Evolutionary conservation across 495 filamentous ascomycete genomes (phyloP).

Genomic region (Daldinia childiae): DNA sequence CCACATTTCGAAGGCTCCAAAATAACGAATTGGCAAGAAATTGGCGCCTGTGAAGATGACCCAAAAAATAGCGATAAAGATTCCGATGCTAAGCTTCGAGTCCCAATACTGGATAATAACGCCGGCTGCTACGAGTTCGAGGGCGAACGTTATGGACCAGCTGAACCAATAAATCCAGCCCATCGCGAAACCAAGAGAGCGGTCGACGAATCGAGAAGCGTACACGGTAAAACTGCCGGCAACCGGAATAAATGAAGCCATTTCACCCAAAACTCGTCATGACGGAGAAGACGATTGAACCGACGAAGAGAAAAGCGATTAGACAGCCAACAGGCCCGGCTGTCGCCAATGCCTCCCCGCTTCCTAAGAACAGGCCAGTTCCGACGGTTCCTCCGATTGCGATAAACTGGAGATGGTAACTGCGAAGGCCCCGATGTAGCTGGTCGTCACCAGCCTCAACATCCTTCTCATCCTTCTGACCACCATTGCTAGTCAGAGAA

Average conservation of each 20-base stretch:
- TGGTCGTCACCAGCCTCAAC: constrained; percentile 39
- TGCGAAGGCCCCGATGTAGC: constrained; percentile 48
- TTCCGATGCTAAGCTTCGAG: constrained; percentile 61
- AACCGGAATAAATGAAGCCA: constrained; percentile 78
- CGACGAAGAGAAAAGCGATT: constrained; percentile 75
- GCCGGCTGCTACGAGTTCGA: constrained; percentile 79
- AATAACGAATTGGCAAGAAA: constrained; percentile 71
- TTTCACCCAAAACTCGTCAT: constrained; percentile 69
- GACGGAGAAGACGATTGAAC: constrained; percentile 68
- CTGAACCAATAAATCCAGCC: constrained; percentile 71
- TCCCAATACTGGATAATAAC: constrained; percentile 83
- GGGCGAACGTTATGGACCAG: constrained; percentile 69
- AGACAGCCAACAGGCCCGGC: constrained; percentile 74
- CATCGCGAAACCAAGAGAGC: constrained; percentile 79
- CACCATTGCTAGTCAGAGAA: constrained; percentile 21
- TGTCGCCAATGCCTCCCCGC: constrained; percentile 67
- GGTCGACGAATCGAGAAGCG: constrained; percentile 75
- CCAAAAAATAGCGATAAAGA: constrained; percentile 82
- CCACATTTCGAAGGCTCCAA: constrained; percentile 79
- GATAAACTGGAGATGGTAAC: constrained; percentile 69
- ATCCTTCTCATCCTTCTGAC: constrained; percentile 45
- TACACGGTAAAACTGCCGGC: constrained; percentile 80
- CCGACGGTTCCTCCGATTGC: constrained; percentile 77
- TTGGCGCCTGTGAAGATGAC: constrained; percentile 72
- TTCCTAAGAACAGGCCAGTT: constrained; percentile 79